Base-by-base conservation (phyloP, 768 basidiomycete genomes). In the Serpula lacrymans region DNA sequence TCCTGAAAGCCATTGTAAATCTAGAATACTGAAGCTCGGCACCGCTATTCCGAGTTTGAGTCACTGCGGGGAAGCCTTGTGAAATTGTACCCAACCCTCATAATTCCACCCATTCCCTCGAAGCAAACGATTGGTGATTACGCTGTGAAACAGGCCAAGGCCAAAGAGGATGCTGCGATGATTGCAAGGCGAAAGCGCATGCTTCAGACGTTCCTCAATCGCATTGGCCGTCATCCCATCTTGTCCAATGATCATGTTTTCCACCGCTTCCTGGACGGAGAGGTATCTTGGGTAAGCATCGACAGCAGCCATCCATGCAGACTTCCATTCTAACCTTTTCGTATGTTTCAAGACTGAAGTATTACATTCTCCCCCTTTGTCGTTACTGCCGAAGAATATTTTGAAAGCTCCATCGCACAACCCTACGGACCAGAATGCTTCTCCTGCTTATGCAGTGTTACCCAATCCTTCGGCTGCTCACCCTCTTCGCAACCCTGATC, bases 11-110 rank as follows among this genome's bases (percentile, higher is more conserved):
- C 46, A 27, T 28, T 34, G 22, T 42, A 55, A 23, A 48, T 41
- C 34, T 48, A 98, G 95, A 80, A 74, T 49, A 75, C 82, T 6
- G 84, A 90, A 53, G 82, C 91, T 9, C 77, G 81, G 24, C 88
- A 96, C 52, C 81, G 96, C 29, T 99, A 99, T 64, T 98, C 95
- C 3, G 93, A 98, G 60, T 99, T 99, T 63, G 92, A 97, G 65
- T 92, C 91, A 17, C 71, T 99, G 28, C 82, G 96, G 37, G 74
- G 76, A 38, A 86, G 75, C 46, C 77, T 99, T 34, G 74, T 80
- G 37, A 91, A 82, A 55, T 73, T 99, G 32, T 96, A 99, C 60
- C 96, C 96, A 0, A 96, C 94, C 7, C 68, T 94, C 51, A 98
- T 99, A 54, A 85, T 99, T 45, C 95, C 96, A 2, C 96, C 96